Base-by-base conservation (phyloP, 2,329 filamentous ascomycete species). In the Zymoseptoria tritici region DNA sequence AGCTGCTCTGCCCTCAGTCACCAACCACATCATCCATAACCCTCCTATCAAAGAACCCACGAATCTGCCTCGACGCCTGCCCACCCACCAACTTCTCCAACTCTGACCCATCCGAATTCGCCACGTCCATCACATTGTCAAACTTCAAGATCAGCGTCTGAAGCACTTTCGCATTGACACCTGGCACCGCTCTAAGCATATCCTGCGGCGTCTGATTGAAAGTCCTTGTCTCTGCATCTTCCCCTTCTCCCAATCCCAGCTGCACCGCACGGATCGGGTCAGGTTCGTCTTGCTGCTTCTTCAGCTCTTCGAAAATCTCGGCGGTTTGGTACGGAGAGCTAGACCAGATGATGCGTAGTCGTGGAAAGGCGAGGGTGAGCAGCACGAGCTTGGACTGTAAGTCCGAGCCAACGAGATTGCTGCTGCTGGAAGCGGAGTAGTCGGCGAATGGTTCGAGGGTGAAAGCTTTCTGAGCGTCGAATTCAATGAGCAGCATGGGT, bases 401-500 rank as follows among this genome's bases (percentile, higher is more conserved):
- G 71, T 97, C 94, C 42, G 87, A 87, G 0, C 85, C 82, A 60
- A 77, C 79, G 22, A 81, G 75, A 54, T 80, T 79, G 0, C 87
- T 82, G 57, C 85, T 84, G 54, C 88, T 81, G 9, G 86, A 74
- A 57, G 81, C 84, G n/a, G 84, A 70, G 52, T 80, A 72, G 61
- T 81, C 79, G 1, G 78, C 75, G 61, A 81, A 81, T 0, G 79
- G 79, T 57, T 81, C 94, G 16, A 99, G 85, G 0, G 92, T 97
- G 75, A 99, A 99, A 3, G 90, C 93, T 74, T 96, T 97, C 78
- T 96, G 93, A 72, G 96, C 89, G 73, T 97, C 92, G 73, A 99
- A 99, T 75, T 99, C 94, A 70, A 99, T 97, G 52, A 99, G 84
- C 6, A 99, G 85, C 84, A 97, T 90, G 0, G 91, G 88, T 65